Evolutionary conservation across 1,284 basidiomycete genomes (phyloP).

Genomic region (Pseudozyma sp.): DNA sequence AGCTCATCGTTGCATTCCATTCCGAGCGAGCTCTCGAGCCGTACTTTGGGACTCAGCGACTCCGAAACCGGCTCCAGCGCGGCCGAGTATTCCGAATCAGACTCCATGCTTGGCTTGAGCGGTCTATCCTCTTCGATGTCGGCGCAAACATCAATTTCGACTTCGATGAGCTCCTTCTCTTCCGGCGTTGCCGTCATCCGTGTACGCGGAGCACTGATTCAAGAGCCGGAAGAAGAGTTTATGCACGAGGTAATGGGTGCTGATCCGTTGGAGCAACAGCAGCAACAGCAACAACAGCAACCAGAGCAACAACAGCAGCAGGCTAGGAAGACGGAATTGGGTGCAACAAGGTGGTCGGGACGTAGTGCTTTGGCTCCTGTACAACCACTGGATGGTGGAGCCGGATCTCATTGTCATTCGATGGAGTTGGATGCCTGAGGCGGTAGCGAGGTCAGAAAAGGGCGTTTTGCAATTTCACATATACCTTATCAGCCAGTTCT

Average conservation of each 20-base stretch:
- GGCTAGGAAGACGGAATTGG: neutral
- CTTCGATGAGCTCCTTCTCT: slow-evolving; percentile 30
- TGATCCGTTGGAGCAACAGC: slow-evolving; percentile 30
- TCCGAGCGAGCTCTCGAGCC: slow-evolving; percentile 32
- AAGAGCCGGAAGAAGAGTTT: slow-evolving; percentile 62
- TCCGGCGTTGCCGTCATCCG: slow-evolving; percentile 33
- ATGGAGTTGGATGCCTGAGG: slow-evolving; percentile 31
- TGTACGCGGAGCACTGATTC: slow-evolving; percentile 64
- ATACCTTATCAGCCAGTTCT: too few species aligned
- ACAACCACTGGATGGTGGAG: slow-evolving; percentile 13
- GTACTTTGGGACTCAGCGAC: slow-evolving; percentile 26
- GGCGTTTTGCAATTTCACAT: too few species aligned
- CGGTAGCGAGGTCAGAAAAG: too few species aligned
- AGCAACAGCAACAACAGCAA: neutral
- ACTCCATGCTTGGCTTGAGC: slow-evolving; percentile 36
- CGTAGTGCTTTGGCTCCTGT: slow-evolving; percentile 11
- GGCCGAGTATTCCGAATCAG: slow-evolving; percentile 29
- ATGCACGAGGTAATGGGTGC: slow-evolving; percentile 55
- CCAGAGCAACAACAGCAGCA: slow-evolving; percentile 13
- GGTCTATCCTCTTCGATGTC: slow-evolving; percentile 30
- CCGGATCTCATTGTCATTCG: neutral
- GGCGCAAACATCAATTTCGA: slow-evolving; percentile 8
- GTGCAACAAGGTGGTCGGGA: slow-evolving; percentile 6
- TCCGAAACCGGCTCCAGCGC: slow-evolving; percentile 27
- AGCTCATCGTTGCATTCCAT: slow-evolving; percentile 34